These are phyloP conservation scores for Lenwebbia sp. DNA, from an alignment of 345 rosid genomes.

Conservation along the genomic window DNA sequence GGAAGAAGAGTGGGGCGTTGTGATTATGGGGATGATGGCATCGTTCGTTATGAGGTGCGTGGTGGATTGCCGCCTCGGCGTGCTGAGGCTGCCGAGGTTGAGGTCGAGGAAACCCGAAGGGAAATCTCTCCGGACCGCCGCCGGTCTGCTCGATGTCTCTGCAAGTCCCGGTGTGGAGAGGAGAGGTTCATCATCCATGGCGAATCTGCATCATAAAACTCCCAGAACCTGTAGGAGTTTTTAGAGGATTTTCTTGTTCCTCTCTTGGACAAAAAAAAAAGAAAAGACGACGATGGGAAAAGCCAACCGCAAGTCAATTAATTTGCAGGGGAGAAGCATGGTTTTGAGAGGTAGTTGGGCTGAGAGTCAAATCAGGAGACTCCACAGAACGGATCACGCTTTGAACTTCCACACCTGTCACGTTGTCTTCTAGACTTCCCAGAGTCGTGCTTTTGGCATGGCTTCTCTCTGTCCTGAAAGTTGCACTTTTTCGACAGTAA, in stretches of 20 bases:
- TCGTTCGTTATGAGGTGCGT: conserved; percentile 23
- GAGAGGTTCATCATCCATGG: conserved; percentile 32
- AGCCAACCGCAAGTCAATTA: conserved; percentile 6
- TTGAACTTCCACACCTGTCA: background rate
- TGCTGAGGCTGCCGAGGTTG: conserved; percentile 4
- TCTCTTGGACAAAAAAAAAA: background rate
- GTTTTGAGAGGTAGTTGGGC: background rate
- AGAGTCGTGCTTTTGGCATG: background rate
- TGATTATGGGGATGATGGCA: conserved; percentile 17
- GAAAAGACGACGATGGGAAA: too few species aligned
- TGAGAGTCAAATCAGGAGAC: background rate
- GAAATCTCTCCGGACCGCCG: conserved; percentile 10
- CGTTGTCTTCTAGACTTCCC: background rate
- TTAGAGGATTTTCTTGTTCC: background rate
- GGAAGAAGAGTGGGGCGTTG: conserved; percentile 25
- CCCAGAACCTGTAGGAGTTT: background rate
- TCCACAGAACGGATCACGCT: background rate
- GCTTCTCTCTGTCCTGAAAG: background rate
- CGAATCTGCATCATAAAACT: background rate
- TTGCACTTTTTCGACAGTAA: background rate
- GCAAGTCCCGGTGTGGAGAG: conserved; percentile 11
- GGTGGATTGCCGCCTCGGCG: conserved; percentile 23
- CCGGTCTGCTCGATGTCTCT: conserved; percentile 1
- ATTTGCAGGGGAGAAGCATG: background rate
- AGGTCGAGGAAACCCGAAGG: conserved; percentile 18